Conservation (phyloP, 345 rosid genomes). For the Cochlearia excelsa region DNA sequence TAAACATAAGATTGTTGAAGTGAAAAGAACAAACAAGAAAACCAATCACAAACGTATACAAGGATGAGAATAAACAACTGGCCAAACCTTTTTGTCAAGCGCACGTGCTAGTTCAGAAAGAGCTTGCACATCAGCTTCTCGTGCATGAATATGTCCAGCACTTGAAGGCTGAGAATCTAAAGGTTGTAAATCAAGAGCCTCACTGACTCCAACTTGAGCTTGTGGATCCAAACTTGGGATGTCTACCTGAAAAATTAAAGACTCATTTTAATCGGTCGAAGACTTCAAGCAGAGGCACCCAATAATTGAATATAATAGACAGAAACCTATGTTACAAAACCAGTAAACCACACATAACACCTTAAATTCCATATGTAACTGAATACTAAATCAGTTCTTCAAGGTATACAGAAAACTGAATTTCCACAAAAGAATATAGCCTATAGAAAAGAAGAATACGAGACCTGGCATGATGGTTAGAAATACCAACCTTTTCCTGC, state of each 20-base stretch:
- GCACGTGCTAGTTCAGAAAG: conserved; percentile 53
- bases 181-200: conserved; percentile 39
- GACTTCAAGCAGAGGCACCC: conserved; percentile 20
- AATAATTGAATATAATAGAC: conserved; percentile 2
- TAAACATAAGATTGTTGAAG: not conserved
- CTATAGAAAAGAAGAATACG: conserved; percentile 15
- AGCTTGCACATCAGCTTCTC: conserved; percentile 61
- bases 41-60: conserved; percentile 10
- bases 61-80: conserved; percentile 17
- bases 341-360: conserved; percentile 11
- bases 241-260: conserved; percentile 44
- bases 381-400: conserved; percentile 7
- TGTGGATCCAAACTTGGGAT: conserved; percentile 42
- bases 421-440: conserved; percentile 17
- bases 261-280: conserved; percentile 9
- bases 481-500: conserved; percentile 52
- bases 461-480: conserved; percentile 20
- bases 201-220: conserved; percentile 39
- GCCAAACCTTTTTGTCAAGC: conserved; percentile 55
- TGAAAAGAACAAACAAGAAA: not conserved
- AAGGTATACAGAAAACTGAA: conserved; percentile 17
- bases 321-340: conserved; percentile 16
- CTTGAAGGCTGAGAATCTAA: conserved; percentile 43
- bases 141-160: conserved; percentile 43
- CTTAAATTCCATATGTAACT: conserved; percentile 15